A percentile compares a stretch with the other conserved stretches of the same genome.
Evolutionary conservation across 73 alveolate genomes (phyloP).

Genomic region (Blepharisma japonicum): DNA sequence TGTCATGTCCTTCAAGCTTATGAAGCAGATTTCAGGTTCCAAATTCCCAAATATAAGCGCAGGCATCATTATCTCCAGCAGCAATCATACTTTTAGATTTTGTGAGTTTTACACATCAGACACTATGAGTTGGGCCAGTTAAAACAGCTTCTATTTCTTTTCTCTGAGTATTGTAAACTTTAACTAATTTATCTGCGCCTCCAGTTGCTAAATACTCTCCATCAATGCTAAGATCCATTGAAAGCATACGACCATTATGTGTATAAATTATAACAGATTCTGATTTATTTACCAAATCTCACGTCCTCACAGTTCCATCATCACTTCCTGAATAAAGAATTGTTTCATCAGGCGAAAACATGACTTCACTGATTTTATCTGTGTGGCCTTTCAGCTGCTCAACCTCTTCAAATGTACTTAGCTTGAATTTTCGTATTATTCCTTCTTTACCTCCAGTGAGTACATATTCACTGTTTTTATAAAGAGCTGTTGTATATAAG

Average conservation of each 20-base stretch:
- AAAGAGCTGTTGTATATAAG: neutral
- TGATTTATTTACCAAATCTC: neutral
- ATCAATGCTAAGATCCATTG: neutral
- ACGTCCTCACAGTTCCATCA: neutral
- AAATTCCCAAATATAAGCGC: neutral
- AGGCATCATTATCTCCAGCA: neutral
- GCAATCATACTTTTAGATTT: neutral
- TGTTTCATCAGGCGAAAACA: neutral
- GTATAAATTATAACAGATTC: neutral
- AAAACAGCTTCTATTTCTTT: neutral
- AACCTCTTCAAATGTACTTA: neutral
- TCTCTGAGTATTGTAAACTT: neutral
- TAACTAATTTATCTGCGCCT: slow-evolving; percentile 9
- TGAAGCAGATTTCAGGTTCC: neutral
- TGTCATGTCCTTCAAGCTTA: neutral
- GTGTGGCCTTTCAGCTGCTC: neutral
- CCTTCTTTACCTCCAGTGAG: neutral
- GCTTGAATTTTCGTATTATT: neutral
- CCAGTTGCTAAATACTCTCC: neutral
- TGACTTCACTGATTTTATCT: neutral
- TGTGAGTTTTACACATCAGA: neutral
- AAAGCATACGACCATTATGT: neutral
- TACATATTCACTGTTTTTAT: neutral
- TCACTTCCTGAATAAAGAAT: neutral
- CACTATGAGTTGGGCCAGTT: neutral